Evolutionary conservation across 352 stramenopile species (phyloP).

Genomic region (Pythium brachiatum): DNA sequence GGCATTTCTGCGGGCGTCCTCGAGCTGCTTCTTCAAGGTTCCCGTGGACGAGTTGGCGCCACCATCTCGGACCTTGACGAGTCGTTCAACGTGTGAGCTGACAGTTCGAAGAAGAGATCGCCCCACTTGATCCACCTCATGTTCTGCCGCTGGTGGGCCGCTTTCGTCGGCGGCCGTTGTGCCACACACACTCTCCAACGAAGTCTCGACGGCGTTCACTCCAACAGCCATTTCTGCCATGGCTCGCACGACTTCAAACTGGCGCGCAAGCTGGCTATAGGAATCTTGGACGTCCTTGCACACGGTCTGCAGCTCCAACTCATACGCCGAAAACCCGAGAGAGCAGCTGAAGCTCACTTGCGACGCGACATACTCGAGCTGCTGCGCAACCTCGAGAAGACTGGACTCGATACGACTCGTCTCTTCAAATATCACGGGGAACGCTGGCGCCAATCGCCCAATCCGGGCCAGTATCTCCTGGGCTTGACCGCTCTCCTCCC

Average conservation of each 20-base stretch:
- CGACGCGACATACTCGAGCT: conserved; percentile 26
- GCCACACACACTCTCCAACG: conserved; percentile 1
- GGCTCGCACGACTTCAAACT: conserved; percentile 12
- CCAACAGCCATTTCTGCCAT: conserved; percentile 16
- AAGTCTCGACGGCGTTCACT: conserved; percentile 13
- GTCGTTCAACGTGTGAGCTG: background rate
- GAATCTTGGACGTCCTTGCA: conserved; percentile 19
- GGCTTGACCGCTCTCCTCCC: background rate
- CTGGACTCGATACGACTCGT: conserved; percentile 11
- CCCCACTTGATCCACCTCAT: conserved; percentile 18
- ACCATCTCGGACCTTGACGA: background rate
- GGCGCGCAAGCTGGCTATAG: conserved; percentile 12
- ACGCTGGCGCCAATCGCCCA: background rate
- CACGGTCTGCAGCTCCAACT: conserved; percentile 13
- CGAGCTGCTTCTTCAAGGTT: conserved; percentile 7
- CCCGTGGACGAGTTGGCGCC: background rate
- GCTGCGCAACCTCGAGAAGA: conserved; percentile 22
- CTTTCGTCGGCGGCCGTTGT: background rate
- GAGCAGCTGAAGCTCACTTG: conserved; percentile 22
- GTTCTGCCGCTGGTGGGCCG: background rate
- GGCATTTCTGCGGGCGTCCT: conserved; percentile 3
- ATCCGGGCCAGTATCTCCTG: conserved; percentile 6
- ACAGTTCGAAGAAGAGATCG: background rate
- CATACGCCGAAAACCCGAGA: conserved; percentile 8
- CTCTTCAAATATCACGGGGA: conserved; percentile 17